Conservation (phyloP, 202 grass and related monocot species). For the Elaeis oleifera region DNA sequence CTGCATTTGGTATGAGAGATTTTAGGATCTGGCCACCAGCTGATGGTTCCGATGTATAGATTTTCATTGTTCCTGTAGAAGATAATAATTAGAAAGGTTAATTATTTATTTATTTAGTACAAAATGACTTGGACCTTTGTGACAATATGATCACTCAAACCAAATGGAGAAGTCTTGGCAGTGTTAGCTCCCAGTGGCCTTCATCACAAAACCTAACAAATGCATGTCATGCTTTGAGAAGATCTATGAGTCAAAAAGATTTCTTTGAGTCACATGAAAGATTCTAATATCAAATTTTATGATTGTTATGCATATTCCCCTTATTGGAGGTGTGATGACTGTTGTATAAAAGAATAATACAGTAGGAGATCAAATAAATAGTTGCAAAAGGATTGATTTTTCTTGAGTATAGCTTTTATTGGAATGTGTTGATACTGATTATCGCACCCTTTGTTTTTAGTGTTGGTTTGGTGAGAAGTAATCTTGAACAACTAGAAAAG, state of each 20-base stretch:
- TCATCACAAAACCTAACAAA: conserved; percentile 47
- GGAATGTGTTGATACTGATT: too few species aligned
- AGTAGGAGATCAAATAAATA: too few species aligned
- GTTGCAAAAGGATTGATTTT: not conserved
- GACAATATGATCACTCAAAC: conserved; percentile 23
- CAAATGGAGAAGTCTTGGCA: conserved; percentile 33
- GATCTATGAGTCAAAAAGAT: conserved; percentile 66
- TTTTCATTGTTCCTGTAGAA: too few species aligned
- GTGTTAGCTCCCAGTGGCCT: conserved; percentile 19
- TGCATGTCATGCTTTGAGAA: conserved; percentile 36
- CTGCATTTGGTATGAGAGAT: too few species aligned
- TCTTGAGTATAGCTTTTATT: not conserved
- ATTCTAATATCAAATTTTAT: not conserved
- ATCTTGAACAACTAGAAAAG: too few species aligned
- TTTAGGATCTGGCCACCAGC: too few species aligned
- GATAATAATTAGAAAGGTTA: not conserved
- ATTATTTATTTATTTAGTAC: conserved; percentile 17
- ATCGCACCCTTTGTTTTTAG: not conserved
- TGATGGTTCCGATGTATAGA: too few species aligned
- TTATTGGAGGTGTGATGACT: too few species aligned
- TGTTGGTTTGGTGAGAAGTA: not conserved
- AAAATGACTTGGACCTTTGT: conserved; percentile 58
- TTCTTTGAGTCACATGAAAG: conserved; percentile 61
- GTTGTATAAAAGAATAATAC: too few species aligned
- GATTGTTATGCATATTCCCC: too few species aligned